Base-by-base conservation (phyloP, 1,139 yeast species). In the Yamadazyma songkhlaensis region DNA sequence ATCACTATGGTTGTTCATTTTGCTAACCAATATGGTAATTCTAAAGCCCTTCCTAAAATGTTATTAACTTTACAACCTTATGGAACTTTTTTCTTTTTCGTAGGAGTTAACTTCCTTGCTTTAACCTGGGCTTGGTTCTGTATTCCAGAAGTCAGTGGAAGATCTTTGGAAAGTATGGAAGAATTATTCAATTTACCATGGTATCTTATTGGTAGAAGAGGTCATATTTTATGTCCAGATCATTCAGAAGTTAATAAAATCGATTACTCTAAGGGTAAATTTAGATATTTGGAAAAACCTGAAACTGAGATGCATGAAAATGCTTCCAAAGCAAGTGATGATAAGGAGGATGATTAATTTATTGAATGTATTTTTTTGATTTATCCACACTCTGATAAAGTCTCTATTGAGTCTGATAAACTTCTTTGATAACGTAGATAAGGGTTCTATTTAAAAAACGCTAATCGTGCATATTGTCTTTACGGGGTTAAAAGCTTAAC, bases 1-100 rank as follows among this genome's bases (percentile, higher is more conserved):
- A 45, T 73, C 30, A 68, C 74, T 41, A 79, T 79, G 84, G 70
- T 69, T 4, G 63, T 77, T 51, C 84, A 79, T 54, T 79, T 75
- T 49, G 74, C 72, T 25, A 76, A 74, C 56, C 84, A 79, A 54
- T 79, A 72, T 49, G 81, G 80, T 48, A 77, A 76, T 54, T 72
- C 82, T 14, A 77, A 74, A 53, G 82, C 82, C 0, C 50, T 76
- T 34, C 82, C 84, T 9, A 58, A 62, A 35, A 70, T 79, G 77
- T 55, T 78, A 47, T 39, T 74, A 28, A 56, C 69, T 1, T 57
- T 78, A 72, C 50, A 69, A 35, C 64, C 70, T 22, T 71, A 61
- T 50, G 84, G 84, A 17, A 71, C 81, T 0, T 76, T 79, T 57
- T 72, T 66, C 54, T 74, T 79, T 50, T 79, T 77, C 47, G 64